Evolutionary conservation across 2,329 filamentous ascomycete species (phyloP).

Genomic region (Bipolaris sorokiniana): DNA sequence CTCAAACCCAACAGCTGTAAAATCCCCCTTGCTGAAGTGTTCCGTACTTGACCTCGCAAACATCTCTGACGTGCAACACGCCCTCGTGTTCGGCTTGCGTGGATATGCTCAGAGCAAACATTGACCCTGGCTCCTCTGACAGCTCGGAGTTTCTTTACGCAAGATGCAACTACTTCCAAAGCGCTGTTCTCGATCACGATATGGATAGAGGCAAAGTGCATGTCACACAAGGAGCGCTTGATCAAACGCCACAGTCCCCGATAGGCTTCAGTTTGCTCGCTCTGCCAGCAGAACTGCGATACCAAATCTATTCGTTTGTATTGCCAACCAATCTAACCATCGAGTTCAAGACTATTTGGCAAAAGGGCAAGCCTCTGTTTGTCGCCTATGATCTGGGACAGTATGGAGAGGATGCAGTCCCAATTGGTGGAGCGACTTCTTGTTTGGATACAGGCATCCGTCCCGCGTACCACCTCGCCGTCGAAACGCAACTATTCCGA

Average conservation of each 20-base stretch:
- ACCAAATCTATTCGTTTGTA: slow-evolving; percentile 18
- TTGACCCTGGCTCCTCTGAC: neutral
- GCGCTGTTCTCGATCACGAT: neutral
- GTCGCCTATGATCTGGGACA: neutral
- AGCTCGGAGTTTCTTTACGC: slow-evolving; percentile 6
- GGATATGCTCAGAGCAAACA: neutral
- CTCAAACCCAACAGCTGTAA: neutral
- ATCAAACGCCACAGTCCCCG: neutral
- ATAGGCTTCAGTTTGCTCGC: slow-evolving; percentile 21
- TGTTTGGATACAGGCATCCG: neutral
- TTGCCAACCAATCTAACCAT: slow-evolving; percentile 17
- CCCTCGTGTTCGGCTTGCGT: neutral
- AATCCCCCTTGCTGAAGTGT: too few species aligned
- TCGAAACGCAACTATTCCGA: slow-evolving; percentile 20
- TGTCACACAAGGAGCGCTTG: neutral
- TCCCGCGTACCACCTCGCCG: neutral
- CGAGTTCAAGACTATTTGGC: neutral
- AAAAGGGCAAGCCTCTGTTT: neutral
- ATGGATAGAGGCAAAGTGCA: neutral
- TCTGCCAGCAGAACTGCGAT: slow-evolving; percentile 26
- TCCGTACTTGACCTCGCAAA: neutral
- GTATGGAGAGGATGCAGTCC: neutral
- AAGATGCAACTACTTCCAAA: slow-evolving; percentile 1
- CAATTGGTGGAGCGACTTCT: neutral
- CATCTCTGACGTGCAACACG: neutral